Base-by-base conservation (phyloP, 2,329 filamentous ascomycete species). In the Endothia cerciana region DNA sequence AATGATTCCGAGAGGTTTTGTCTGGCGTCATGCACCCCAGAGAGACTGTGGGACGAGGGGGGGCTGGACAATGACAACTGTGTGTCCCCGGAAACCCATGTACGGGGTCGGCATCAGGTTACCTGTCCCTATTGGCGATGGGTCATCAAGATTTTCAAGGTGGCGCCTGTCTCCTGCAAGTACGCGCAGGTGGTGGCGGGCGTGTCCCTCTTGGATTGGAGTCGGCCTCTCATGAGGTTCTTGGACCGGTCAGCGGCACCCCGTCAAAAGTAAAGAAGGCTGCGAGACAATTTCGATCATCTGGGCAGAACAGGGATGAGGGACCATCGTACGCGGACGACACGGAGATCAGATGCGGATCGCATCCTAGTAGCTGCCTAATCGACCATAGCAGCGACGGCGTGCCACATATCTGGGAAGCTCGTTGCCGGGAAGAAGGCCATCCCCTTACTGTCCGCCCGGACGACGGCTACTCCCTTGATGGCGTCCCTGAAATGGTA, bases 41-140 rank as follows among this genome's bases (percentile, higher is more conserved):
- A 11, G 11, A 22, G 22, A 51, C 22, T 57, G 61, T 61, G 65
- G 28, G 58, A 66, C 57, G 62, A 22, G 49, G 65, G 62, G 51
- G 51, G 47, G n/a, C n/a, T 49, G 36, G 40, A 36, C 7, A n/a
- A 55, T 22, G 30, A 55, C 30, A 28, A 22, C 51, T 53, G 15
- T 17, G 51, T 55, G 30, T 53, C 28, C 30, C 19, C 7, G 28
- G 28, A 22, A 30, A 55, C 6, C 17, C 51, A 36, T 28, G 15
- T 22, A 36, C 17, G 28, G 10, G n/a, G n/a, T 3, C 28, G 11
- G 25, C 22, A 28, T 25, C 19, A 19, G 43, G 22, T n/a, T 8
- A 15, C 22, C 49, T 30, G 49, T 22, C 49, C 13, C 49, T 13
- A 33, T 55, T n/a, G 51, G 17, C 15, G 51, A 55, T 55, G 51